A percentile compares a stretch with the other conserved stretches of the same genome.
phyloP scores from a whole-genome alignment of 2,329 filamentous ascomycete species.

The Purpureocillium lavendulum region DNA sequence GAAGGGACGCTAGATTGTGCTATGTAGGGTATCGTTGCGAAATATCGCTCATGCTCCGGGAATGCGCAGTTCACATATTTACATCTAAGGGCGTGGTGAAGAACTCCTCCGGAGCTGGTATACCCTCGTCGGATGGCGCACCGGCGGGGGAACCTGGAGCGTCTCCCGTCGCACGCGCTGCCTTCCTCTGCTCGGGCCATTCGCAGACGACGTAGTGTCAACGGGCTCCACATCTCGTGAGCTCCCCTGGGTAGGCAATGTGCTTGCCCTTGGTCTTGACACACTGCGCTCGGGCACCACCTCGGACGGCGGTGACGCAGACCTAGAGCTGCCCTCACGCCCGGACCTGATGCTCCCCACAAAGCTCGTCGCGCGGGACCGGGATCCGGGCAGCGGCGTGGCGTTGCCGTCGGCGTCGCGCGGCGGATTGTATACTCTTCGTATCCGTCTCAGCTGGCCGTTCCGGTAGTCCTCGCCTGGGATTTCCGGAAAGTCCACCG shows the following conservation, averaged over 20 bases:
- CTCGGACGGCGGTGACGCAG: constrained; percentile 1
- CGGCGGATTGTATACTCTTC: constrained; percentile 27
- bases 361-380: constrained; percentile 30
- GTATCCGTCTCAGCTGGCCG: constrained; percentile 24
- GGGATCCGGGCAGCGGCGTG: constrained; percentile 14
- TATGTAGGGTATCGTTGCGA: too few relatives aligned
- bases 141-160: constrained; percentile 7
- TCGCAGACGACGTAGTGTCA: neutral
- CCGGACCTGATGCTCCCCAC: constrained; percentile 5
- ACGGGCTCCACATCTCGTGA: constrained; percentile 1
- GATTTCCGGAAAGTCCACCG: constrained; percentile 44
- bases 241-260: neutral
- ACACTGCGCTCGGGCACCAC: neutral
- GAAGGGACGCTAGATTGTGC: too few relatives aligned
- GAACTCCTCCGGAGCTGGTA: too few relatives aligned
- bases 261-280: constrained; percentile 6
- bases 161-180: constrained; percentile 8
- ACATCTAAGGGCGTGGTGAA: too few relatives aligned
- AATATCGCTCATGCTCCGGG: too few relatives aligned
- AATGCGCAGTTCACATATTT: too few relatives aligned
- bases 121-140: neutral
- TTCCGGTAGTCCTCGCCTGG: constrained; percentile 37
- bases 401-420: constrained; percentile 21
- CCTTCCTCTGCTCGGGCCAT: constrained; percentile 1
- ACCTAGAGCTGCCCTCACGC: neutral